phyloP scores from a whole-genome alignment of 768 basidiomycete genomes.

The Termitomyces sp. region DNA sequence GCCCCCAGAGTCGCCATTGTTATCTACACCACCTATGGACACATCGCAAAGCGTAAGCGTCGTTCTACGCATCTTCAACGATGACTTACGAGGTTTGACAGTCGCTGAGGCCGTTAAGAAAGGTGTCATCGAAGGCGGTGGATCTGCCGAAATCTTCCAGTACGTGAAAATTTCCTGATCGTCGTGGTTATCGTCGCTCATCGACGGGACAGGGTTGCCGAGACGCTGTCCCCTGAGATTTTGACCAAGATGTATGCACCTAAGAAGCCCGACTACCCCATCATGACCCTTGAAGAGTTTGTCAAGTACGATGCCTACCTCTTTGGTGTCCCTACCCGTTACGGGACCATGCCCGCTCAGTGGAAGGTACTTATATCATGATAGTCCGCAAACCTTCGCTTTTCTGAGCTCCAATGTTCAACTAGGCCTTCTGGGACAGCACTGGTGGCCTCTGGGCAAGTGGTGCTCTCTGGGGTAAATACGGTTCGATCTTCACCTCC shows the following conservation, averaged over 20 bases:
- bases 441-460: conserved; percentile 62
- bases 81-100: conserved; percentile 21
- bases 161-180: conserved; percentile 22
- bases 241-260: conserved; percentile 61
- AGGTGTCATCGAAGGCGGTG: conserved; percentile 46
- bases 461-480: conserved; percentile 69
- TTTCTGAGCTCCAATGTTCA: not conserved
- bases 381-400: not conserved
- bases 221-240: conserved; percentile 71
- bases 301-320: conserved; percentile 64
- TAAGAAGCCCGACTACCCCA: conserved; percentile 67
- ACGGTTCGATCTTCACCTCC: conserved; percentile 69
- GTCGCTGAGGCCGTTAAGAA: conserved; percentile 55
- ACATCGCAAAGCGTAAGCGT: conserved; percentile 59
- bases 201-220: conserved; percentile 49
- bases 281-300: conserved; percentile 52
- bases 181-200: not conserved
- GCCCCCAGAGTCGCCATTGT: conserved; percentile 54
- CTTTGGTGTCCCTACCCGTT: conserved; percentile 77
- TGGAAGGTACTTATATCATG: conserved; percentile 49
- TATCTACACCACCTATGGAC: conserved; percentile 73
- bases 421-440: conserved; percentile 71
- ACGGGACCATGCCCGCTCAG: conserved; percentile 75
- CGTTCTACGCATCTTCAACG: not conserved
- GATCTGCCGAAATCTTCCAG: conserved; percentile 50